These are phyloP conservation scores for Hypoxylon perforatum DNA, from an alignment of 495 filamentous ascomycete species.

Conservation along the genomic window DNA sequence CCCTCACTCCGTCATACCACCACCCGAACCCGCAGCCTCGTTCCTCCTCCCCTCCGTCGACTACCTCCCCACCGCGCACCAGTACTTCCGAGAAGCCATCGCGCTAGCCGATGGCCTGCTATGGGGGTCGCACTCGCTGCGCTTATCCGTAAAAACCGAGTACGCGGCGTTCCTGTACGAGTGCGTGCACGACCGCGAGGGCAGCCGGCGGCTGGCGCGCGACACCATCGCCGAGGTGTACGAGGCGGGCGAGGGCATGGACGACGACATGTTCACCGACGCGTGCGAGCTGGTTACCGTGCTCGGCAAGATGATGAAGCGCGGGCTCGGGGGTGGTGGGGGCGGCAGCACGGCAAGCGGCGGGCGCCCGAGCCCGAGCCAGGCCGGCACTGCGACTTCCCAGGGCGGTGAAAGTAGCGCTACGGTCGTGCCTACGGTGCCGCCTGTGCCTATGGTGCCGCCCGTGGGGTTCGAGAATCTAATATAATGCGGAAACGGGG, in stretches of 20 bases:
- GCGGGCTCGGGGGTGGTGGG: slow-evolving; percentile 56
- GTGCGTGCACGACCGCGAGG: slow-evolving; percentile 83
- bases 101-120: slow-evolving; percentile 78
- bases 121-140: slow-evolving; percentile 88
- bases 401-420: slow-evolving; percentile 25
- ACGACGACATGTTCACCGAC: slow-evolving; percentile 87
- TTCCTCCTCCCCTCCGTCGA: slow-evolving; percentile 84
- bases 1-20: slow-evolving; percentile 34
- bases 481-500: slow-evolving; percentile 28
- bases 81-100: slow-evolving; percentile 82
- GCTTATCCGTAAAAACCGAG: slow-evolving; percentile 91
- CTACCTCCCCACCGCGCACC: slow-evolving; percentile 83
- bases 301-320: slow-evolving; percentile 81
- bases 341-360: slow-evolving; percentile 45
- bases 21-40: slow-evolving; percentile 62
- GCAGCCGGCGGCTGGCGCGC: slow-evolving; percentile 78
- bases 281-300: slow-evolving; percentile 79
- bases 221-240: slow-evolving; percentile 91
- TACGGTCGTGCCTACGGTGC: slow-evolving; percentile 8
- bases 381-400: slow-evolving; percentile 10
- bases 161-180: slow-evolving; percentile 96
- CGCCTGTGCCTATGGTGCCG: slow-evolving; percentile 17
- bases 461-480: slow-evolving; percentile 45
- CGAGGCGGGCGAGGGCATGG: slow-evolving; percentile 88
- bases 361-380: slow-evolving; percentile 34